These are phyloP conservation scores for Pichia exigua DNA, from an alignment of 805 yeast genomes.

Conservation along the genomic window DNA sequence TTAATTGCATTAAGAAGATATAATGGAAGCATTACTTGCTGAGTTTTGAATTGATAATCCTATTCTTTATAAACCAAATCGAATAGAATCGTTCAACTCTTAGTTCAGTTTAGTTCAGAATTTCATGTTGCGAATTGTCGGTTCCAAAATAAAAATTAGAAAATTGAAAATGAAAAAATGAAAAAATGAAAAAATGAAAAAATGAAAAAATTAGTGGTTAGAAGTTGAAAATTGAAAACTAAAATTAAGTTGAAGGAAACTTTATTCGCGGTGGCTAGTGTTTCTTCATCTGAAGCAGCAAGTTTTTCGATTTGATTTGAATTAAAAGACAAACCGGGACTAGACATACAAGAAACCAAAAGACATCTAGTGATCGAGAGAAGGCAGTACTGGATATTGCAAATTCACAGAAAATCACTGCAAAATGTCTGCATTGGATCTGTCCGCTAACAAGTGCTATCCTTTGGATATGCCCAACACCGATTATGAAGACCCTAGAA, in stretches of 20 bases:
- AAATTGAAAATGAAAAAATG: not conserved
- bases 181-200: too few species aligned
- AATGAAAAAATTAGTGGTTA: too few species aligned
- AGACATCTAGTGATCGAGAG: not conserved
- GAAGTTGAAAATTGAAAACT: too few species aligned
- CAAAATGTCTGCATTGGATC: constrained; percentile 52
- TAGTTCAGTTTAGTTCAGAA: too few species aligned
- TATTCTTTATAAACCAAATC: too few species aligned
- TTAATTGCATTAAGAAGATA: constrained; percentile 86
- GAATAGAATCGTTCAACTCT: too few species aligned
- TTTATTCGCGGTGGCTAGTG: too few species aligned
- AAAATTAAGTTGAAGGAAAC: too few species aligned
- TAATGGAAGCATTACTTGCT: constrained; percentile 68
- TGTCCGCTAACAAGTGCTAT: constrained; percentile 57
- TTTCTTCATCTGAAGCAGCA: too few species aligned
- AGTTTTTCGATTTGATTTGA: too few species aligned
- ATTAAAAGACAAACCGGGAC: too few species aligned
- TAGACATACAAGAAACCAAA: not conserved
- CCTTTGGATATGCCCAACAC: constrained; percentile 45
- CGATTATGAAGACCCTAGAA: constrained; percentile 42
- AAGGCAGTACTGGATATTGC: not conserved
- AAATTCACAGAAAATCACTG: not conserved
- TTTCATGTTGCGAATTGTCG: too few species aligned
- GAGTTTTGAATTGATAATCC: not conserved
- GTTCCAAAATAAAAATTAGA: not conserved